phyloP scores from a whole-genome alignment of 495 filamentous ascomycete genomes.

The Lasiosphaeria ovina region DNA sequence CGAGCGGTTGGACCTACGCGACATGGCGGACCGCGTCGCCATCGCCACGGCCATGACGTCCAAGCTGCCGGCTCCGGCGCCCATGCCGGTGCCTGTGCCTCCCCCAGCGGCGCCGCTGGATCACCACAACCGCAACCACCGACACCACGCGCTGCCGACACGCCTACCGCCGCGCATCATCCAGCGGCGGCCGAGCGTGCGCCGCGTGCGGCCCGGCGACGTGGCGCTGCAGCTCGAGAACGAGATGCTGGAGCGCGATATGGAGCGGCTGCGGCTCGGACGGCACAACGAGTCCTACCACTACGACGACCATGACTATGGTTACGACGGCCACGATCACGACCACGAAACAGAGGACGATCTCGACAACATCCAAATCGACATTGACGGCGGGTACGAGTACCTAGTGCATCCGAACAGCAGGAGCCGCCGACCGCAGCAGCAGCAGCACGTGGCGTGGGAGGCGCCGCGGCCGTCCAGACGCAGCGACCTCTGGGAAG shows the following conservation, averaged over 20 bases:
- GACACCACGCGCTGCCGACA: neutral
- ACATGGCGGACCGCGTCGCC: slow-evolving; percentile 15
- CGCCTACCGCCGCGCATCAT: neutral
- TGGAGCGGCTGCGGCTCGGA: neutral
- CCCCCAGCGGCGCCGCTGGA: neutral
- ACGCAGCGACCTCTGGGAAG: too few species aligned
- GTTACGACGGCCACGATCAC: too few species aligned
- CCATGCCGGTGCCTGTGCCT: neutral
- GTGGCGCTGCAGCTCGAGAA: neutral
- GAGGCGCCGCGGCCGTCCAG: too few species aligned
- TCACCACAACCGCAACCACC: too few species aligned
- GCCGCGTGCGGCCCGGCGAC: neutral
- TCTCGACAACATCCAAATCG: too few species aligned
- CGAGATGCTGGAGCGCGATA: neutral
- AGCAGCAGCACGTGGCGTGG: too few species aligned
- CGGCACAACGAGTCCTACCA: neutral
- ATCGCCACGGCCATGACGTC: neutral
- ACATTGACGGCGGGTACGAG: too few species aligned
- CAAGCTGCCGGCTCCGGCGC: neutral
- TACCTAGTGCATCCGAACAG: too few species aligned
- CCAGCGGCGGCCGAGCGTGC: neutral
- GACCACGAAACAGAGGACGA: too few species aligned
- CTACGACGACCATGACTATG: too few species aligned
- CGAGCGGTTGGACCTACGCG: slow-evolving; percentile 6
- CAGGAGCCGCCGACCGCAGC: too few species aligned